A percentile compares a stretch with the other conserved stretches of the same genome.
Conservation (phyloP, 208 protist species). For the Trypanosoma rangeli region DNA sequence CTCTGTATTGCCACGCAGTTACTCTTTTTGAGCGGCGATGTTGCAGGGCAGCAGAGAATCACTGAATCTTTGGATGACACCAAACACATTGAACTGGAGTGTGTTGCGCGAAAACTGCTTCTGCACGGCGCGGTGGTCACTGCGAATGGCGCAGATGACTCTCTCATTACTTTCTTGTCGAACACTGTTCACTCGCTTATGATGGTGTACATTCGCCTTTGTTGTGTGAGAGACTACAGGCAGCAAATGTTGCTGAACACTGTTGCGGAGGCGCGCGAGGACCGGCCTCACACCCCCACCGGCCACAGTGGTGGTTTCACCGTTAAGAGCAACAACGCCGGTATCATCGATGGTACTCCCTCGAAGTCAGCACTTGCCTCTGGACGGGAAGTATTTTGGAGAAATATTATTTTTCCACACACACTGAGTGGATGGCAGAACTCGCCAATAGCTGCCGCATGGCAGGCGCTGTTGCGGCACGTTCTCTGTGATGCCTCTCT, state of each 20-base stretch:
- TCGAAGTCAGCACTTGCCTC: background rate
- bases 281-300: background rate
- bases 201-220: conserved; percentile 6
- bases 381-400: conserved; percentile 8
- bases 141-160: conserved; percentile 1
- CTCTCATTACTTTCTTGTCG: background rate
- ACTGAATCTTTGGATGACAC: background rate
- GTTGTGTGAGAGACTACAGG: conserved; percentile 2
- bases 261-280: no score
- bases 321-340: background rate
- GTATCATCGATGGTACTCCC: background rate
- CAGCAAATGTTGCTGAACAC: background rate
- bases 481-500: conserved; percentile 13
- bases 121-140: conserved; percentile 10
- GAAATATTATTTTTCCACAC: conserved; percentile 8
- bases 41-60: background rate
- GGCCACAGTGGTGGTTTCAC: background rate
- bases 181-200: conserved; percentile 14
- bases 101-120: conserved; percentile 13
- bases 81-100: background rate
- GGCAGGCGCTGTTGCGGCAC: conserved; percentile 16
- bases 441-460: conserved; percentile 1
- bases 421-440: background rate
- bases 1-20: conserved; percentile 23
- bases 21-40: conserved; percentile 5